Evolutionary conservation across 2,329 filamentous ascomycete genomes (phyloP).

Genomic region (Trichoderma cornu-damae): DNA sequence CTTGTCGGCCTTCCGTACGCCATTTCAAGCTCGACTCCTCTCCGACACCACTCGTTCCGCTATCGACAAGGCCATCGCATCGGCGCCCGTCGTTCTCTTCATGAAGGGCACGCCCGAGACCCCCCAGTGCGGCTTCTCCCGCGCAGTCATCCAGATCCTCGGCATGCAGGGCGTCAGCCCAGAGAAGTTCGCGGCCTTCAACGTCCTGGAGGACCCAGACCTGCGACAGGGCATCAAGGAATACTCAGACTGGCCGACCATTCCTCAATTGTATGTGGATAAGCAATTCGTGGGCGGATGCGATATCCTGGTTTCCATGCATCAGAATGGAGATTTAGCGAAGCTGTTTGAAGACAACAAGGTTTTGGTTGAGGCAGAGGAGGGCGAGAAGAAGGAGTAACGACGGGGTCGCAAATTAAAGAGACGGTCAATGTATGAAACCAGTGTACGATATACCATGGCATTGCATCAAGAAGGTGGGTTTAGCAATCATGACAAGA

Average conservation of each 20-base stretch:
- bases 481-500: background rate
- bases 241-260: constrained; percentile 98
- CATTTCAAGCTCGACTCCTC: constrained; percentile 59
- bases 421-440: background rate
- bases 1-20: constrained; percentile 26
- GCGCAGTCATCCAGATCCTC: constrained; percentile 90
- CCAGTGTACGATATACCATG: constrained; percentile 15
- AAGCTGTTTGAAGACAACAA: constrained; percentile 89
- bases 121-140: constrained; percentile 94
- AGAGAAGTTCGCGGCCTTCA: constrained; percentile 94
- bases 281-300: constrained; percentile 98
- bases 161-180: constrained; percentile 94
- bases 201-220: constrained; percentile 88
- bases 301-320: constrained; percentile 95
- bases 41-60: constrained; percentile 74
- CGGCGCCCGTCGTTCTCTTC: constrained; percentile 91
- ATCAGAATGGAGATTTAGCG: constrained; percentile 88
- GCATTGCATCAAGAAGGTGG: background rate
- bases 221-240: constrained; percentile 92
- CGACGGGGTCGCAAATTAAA: background rate
- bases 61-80: constrained; percentile 84
- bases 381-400: constrained; percentile 39
- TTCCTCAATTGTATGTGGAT: constrained; percentile 91
- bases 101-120: constrained; percentile 99
- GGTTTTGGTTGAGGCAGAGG: constrained; percentile 61